These are phyloP conservation scores for Gyromitra esculenta DNA, from an alignment of 2,329 filamentous ascomycete species.

Conservation along the genomic window DNA sequence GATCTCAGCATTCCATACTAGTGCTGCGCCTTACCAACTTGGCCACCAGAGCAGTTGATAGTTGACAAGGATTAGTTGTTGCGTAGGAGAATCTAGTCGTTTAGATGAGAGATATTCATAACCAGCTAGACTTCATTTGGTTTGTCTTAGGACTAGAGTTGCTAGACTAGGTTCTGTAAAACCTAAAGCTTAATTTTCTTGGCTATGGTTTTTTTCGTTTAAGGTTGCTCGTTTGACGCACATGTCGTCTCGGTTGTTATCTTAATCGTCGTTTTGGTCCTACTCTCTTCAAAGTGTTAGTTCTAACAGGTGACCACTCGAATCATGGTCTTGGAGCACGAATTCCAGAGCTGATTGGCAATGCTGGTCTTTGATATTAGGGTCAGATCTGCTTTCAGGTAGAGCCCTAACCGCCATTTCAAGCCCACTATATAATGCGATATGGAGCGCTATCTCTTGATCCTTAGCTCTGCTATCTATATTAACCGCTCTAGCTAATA, in stretches of 20 bases:
- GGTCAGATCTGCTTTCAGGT: neutral
- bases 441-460: neutral
- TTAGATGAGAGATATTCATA: neutral
- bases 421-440: neutral
- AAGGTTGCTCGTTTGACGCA: too few species aligned
- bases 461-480: neutral
- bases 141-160: too few species aligned
- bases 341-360: neutral
- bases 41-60: slow-evolving; percentile 15
- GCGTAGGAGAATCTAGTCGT: neutral
- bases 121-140: too few species aligned
- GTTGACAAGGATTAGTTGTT: neutral
- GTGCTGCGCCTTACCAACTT: too few species aligned
- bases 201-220: too few species aligned
- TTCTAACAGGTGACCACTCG: too few species aligned
- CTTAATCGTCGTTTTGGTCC: too few species aligned
- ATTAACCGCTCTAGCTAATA: neutral
- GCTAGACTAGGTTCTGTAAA: too few species aligned
- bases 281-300: too few species aligned
- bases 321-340: neutral
- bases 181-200: too few species aligned
- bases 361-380: neutral
- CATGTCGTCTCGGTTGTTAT: too few species aligned
- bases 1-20: too few species aligned
- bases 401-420: neutral